These are phyloP conservation scores for Punica granatum DNA, from an alignment of 345 rosid genomes.

Conservation along the genomic window DNA sequence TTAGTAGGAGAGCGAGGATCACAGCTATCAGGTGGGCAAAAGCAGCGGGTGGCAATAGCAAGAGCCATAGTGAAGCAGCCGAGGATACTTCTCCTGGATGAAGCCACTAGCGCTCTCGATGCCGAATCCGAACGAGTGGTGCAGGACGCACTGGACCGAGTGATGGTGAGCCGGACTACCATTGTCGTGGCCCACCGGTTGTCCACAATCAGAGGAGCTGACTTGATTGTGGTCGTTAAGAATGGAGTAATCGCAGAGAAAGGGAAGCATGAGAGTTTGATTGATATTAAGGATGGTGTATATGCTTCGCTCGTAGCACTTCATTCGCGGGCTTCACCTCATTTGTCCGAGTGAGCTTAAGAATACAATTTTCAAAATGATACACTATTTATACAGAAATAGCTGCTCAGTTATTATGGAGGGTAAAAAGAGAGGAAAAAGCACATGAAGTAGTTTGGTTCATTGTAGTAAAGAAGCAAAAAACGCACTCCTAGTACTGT, in stretches of 20 bases:
- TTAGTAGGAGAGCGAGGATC: conserved; percentile 66
- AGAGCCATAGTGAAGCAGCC: conserved; percentile 68
- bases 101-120: conserved; percentile 70
- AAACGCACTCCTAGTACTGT: too few relatives aligned
- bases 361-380: not conserved
- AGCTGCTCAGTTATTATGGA: not conserved
- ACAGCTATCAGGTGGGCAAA: conserved; percentile 73
- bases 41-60: conserved; percentile 72
- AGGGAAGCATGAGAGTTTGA: conserved; percentile 54
- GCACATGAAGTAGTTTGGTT: not conserved
- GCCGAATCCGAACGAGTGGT: conserved; percentile 67
- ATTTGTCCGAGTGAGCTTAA: not conserved
- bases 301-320: conserved; percentile 61
- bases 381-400: not conserved
- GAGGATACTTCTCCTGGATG: conserved; percentile 54
- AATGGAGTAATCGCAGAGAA: conserved; percentile 54
- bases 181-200: conserved; percentile 58
- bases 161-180: conserved; percentile 52
- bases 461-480: too few relatives aligned
- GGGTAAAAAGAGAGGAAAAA: not conserved
- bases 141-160: conserved; percentile 60
- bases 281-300: conserved; percentile 36
- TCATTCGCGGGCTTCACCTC: conserved; percentile 27
- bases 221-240: conserved; percentile 52
- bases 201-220: conserved; percentile 56